Evolutionary conservation across 192 early-diverging fungal species (phyloP), one percentile per base, ranked within the genome.

Genomic region (Linnemannia elongata): DNA sequence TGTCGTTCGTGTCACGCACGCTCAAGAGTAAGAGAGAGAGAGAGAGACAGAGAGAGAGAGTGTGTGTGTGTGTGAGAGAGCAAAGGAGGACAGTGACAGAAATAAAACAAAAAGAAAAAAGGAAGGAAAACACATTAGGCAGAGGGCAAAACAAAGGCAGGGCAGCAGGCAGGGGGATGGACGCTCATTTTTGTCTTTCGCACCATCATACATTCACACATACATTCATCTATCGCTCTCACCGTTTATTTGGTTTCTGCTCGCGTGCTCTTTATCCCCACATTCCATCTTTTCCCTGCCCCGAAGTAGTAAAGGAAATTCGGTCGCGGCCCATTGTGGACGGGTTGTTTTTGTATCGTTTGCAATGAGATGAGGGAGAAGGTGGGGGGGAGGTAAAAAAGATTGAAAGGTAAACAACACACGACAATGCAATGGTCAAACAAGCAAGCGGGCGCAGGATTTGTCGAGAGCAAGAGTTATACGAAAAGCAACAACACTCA

Each of bases 221-320:
- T 4, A 52, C n/a, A 60, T n/a, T 8, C 55, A 60, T 60, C 27
- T 74, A 35, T 74, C 47, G n/a, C 49, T 74, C 17, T 74, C 44
- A 5, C 47, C 18, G 35, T 75, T 36, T 39, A 13, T 45, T 75
- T 72, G 6, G 22, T 18, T 75, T 57, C 9, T 57, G 74, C 74
- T 75, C 74, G 74, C 74, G 74, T 75, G 74, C 52, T 54, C 35
- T 39, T 54, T 35, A 20, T 55, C 52, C 72, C 74, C 74, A 75
- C 74, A 75, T 75, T 75, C 74, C 74, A 57, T 20, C 52, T 66
- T 33, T 63, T 7, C 55, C 55, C 10, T 52, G 18, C n/a, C 55
- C 12, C 27, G 30, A 66, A 66, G 27, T 33, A 66, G 8, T n/a
- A 66, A 30, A 13, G 0, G 33, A 66, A 30, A 33, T 3, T 33